Conservation (phyloP, 345 rosid genomes). For the Pseudoturritis turrita region DNA sequence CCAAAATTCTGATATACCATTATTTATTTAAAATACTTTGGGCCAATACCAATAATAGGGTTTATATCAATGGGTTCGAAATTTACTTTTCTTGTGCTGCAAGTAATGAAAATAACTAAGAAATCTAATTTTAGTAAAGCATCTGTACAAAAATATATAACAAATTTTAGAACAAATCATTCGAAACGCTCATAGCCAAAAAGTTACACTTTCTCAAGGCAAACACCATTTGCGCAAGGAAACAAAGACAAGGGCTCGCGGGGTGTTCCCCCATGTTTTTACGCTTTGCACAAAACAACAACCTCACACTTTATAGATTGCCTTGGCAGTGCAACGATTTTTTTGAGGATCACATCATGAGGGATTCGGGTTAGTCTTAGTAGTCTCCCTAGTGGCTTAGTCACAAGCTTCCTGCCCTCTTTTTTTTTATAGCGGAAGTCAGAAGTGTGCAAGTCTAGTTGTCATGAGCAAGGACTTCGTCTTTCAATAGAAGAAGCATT, state of each 20-base stretch:
- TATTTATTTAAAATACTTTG: too few relatives aligned
- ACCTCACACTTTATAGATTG: constrained; percentile 3
- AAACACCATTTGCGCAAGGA: not conserved
- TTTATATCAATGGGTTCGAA: not conserved
- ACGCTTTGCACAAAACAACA: too few relatives aligned
- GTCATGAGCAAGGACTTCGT: too few relatives aligned
- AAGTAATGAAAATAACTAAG: not conserved
- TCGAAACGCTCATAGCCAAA: not conserved
- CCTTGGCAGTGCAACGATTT: constrained; percentile 3
- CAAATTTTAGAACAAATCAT: not conserved
- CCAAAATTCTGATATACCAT: too few relatives aligned
- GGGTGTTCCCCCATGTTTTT: too few relatives aligned
- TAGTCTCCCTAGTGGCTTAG: too few relatives aligned
- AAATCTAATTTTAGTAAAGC: not conserved
- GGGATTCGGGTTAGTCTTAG: too few relatives aligned
- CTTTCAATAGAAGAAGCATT: too few relatives aligned
- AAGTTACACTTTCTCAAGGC: not conserved
- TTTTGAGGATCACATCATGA: not conserved
- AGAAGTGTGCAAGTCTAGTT: too few relatives aligned
- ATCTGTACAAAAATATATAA: too few relatives aligned
- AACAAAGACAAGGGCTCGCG: not conserved
- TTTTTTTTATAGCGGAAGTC: too few relatives aligned
- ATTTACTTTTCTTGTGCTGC: not conserved
- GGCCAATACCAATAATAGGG: not conserved
- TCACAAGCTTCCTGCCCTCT: too few relatives aligned